These are phyloP conservation scores for Myrica gale DNA, from an alignment of 306 rosid genomes.

Conservation along the genomic window DNA sequence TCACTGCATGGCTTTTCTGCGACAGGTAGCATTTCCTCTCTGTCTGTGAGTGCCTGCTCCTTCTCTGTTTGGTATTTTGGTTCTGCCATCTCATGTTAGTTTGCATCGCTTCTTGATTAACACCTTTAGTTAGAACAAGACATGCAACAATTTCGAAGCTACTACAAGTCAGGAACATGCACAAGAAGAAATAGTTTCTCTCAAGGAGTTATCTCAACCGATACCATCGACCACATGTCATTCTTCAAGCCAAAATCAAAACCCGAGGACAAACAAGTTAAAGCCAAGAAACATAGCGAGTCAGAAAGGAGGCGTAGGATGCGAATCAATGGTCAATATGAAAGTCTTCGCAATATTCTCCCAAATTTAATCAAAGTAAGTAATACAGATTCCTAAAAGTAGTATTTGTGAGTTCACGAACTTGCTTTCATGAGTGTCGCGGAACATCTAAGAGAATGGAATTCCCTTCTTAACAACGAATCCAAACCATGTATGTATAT, in stretches of 20 bases:
- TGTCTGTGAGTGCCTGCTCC: not conserved
- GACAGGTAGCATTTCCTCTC: conserved; percentile 31
- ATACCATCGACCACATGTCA: conserved; percentile 27
- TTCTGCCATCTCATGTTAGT: not conserved
- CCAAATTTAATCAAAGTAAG: conserved; percentile 57
- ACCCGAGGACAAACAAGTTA: conserved; percentile 42
- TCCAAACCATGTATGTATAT: not conserved
- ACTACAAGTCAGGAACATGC: conserved; percentile 9
- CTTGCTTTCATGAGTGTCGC: not conserved
- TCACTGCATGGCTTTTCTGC: conserved; percentile 33
- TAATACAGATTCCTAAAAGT: not conserved
- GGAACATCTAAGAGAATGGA: not conserved
- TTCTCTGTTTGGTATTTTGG: conserved; percentile 12
- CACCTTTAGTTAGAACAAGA: conserved; percentile 20
- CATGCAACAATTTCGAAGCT: accelerated
- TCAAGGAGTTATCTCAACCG: conserved; percentile 22
- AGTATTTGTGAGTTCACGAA: not conserved
- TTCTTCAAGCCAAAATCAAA: conserved; percentile 46
- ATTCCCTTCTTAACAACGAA: not conserved
- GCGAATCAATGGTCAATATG: conserved; percentile 70
- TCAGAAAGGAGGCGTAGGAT: conserved; percentile 67
- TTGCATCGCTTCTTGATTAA: not conserved
- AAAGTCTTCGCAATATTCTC: conserved; percentile 51
- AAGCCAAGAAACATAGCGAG: conserved; percentile 67
- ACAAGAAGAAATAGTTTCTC: conserved; percentile 31